Base-by-base conservation (phyloP, 2,329 filamentous ascomycete genomes). In the Calonectria naviculata region DNA sequence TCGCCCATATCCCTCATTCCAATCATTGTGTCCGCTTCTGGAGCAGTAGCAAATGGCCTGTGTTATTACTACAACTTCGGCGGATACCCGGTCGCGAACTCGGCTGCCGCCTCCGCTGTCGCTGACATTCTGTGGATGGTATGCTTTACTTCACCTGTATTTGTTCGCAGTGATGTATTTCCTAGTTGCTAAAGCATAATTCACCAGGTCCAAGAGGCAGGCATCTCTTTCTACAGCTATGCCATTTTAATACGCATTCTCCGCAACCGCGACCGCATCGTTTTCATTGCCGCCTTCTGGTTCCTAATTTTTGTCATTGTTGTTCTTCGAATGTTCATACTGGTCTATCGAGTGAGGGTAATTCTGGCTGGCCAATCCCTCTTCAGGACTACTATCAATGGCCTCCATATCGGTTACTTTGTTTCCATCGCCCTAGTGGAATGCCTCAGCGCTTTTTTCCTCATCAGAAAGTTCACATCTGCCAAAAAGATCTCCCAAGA, bases 241-340 rank as follows among this genome's bases (percentile, higher is more conserved):
- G 83, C 87, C 29, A 88, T 89, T 65, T 82, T 90, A 0, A 83
- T 83, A 19, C 84, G 86, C 31, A 84, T 89, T n/a, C 81, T 90
- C 1, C 85, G 84, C 65, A 84, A 85, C 62, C 73, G 70, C 19
- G 75, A 78, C 24, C 79, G 80, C 66, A 80, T 83, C 4, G 78
- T 88, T 13, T 90, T 89, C 70, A 83, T 86, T 49, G 77, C 78
- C 3, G 84, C 92, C 3, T 88, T 92, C 72, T 92, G 90, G 71
- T 87, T 86, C 0, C 88, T 92, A 52, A 81, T 92, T 52, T 81
- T 85, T 1, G 81, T 89, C 21, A 88, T 91, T 31, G 79, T 81
- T 2, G 80, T 86, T 1, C 85, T 90, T 41, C 86, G 89, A 66
- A 76, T 86, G 9, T 70, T 75, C n/a, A 85, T 86, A 29, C 74